Base-by-base conservation (phyloP, 495 filamentous ascomycete species). In the Endocarpon pusillum region DNA sequence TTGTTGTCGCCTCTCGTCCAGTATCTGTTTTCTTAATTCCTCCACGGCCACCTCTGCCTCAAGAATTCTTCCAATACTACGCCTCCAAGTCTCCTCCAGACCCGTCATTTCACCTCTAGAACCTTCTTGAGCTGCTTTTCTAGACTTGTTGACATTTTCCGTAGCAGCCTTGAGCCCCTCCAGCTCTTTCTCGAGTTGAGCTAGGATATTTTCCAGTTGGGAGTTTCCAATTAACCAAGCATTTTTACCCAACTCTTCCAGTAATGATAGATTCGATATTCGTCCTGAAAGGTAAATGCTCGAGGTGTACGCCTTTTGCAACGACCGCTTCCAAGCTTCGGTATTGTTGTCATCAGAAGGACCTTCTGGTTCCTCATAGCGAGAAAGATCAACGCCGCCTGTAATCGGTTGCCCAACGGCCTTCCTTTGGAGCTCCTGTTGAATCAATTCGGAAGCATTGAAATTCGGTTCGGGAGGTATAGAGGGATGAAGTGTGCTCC, bases 211-310 rank as follows among this genome's bases (percentile, higher is more conserved):
- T 52, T 93, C 85, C 18, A 84, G 42, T 37, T 83, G 71, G 38
- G 68, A 65, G 55, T 96, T 96, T 4, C 72, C 75, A 8, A 92
- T 64, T 35, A 96, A 58, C 86, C 87, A 94, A 9, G 80, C 78
- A 55, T 91, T 93, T 59, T 80, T 83, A 46, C 85, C 86, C 56
- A 72, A 73, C 39, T 64, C 63, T 43, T 86, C 81, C 7, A 94
- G 69, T 7, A 89, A 64, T 3, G 66, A 58, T 15, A 93, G 67
- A 47, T 91, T 78, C 19, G 71, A 59, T 18, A 69, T 62, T 3
- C 84, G 74, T 14, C 58, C 55, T 1, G 63, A 48, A 9, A 93
- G 59, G 54, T 92, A 81, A 0, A 66, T 61, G 31, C 68, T 68
- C 4, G 69, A 63, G 0, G 69, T 62, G 60, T 83, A 81, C 28